phyloP scores from a whole-genome alignment of 2,329 filamentous ascomycete species.

The Trichocomaceae sp. region DNA sequence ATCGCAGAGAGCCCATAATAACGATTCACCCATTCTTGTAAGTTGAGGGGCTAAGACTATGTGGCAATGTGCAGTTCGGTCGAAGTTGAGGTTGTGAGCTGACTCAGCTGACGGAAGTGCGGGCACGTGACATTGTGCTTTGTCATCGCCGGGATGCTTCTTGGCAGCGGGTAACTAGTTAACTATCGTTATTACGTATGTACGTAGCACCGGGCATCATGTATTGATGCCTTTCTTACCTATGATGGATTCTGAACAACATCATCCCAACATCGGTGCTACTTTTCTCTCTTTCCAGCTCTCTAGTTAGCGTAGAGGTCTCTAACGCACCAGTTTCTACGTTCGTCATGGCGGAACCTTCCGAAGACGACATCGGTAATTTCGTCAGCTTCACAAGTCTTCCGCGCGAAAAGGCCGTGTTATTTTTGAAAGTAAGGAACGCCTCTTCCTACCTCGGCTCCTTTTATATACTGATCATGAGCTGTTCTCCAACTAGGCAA shows the following conservation, averaged over 20 bases:
- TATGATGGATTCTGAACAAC: neutral
- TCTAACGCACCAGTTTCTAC: conserved; percentile 8
- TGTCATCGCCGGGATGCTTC: too few species aligned
- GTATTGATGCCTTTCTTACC: neutral
- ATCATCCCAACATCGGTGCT: neutral
- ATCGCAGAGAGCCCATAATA: too few species aligned
- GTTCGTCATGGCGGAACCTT: conserved; percentile 31
- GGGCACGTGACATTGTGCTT: too few species aligned
- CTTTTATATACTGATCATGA: neutral
- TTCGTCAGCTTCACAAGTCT: conserved; percentile 38
- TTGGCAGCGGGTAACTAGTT: too few species aligned
- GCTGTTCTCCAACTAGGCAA: conserved; percentile 28
- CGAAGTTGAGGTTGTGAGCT: too few species aligned
- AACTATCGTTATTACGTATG: too few species aligned
- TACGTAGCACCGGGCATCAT: neutral
- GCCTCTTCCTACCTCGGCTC: neutral
- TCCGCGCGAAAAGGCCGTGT: conserved; percentile 34
- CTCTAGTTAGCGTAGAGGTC: conserved; percentile 8
- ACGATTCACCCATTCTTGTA: too few species aligned
- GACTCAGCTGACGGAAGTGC: too few species aligned
- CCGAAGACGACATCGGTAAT: conserved; percentile 35
- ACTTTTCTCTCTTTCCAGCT: neutral
- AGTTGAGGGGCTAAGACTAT: too few species aligned
- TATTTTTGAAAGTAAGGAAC: conserved; percentile 33
- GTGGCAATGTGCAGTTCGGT: too few species aligned